Conservation (phyloP, 768 basidiomycete species). For the Mycena vulgaris region DNA sequence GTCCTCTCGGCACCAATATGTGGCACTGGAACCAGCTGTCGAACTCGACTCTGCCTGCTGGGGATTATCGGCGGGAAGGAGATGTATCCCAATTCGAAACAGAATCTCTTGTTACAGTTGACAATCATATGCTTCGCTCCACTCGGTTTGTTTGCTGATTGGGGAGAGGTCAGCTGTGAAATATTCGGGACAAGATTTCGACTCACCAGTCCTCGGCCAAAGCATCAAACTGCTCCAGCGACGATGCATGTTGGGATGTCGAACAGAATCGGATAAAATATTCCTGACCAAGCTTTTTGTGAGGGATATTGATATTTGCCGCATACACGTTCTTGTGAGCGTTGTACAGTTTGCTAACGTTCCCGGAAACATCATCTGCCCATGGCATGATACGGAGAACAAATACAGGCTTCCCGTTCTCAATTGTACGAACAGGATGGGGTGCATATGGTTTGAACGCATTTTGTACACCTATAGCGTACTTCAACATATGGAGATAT, state of each 20-base stretch:
- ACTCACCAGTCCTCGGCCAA: slow-evolving; percentile 34
- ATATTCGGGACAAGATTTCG: not conserved
- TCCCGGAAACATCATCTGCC: too few relatives aligned
- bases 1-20: slow-evolving; percentile 43
- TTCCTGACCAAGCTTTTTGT: slow-evolving; percentile 44
- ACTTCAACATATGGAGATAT: too few relatives aligned
- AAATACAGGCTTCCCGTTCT: not conserved
- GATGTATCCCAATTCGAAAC: slow-evolving; percentile 41
- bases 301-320: slow-evolving; percentile 47
- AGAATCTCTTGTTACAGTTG: slow-evolving; percentile 41
- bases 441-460: slow-evolving; percentile 33
- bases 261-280: slow-evolving; percentile 50
- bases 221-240: too few relatives aligned
- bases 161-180: too few relatives aligned
- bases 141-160: not conserved
- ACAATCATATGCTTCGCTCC: slow-evolving; percentile 44
- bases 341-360: slow-evolving; percentile 52
- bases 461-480: not conserved
- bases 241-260: slow-evolving; percentile 49
- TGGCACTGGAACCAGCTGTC: slow-evolving; percentile 42
- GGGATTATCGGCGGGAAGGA: slow-evolving; percentile 51
- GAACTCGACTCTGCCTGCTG: slow-evolving; percentile 48
- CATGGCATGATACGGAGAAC: slow-evolving; percentile 10
- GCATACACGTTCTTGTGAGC: slow-evolving; percentile 52
- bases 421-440: slow-evolving; percentile 20